phyloP scores from a whole-genome alignment of 768 basidiomycete genomes.

The Calocybe cyanea region DNA sequence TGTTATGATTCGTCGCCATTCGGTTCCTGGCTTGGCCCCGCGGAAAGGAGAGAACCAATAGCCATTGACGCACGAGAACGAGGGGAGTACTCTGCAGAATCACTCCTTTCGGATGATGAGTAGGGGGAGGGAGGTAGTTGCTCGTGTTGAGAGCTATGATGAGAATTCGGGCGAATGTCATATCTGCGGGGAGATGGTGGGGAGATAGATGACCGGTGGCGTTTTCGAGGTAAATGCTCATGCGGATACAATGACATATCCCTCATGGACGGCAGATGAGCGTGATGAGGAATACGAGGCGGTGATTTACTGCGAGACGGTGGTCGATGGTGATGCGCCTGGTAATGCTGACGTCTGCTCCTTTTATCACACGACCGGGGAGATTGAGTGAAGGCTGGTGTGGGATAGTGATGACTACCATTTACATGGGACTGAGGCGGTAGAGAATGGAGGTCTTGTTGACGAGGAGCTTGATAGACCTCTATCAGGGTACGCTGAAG shows the following conservation, averaged over 20 bases:
- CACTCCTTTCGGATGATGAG: conserved; percentile 62
- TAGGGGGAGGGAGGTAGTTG: conserved; percentile 72
- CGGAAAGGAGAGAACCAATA: conserved; percentile 68
- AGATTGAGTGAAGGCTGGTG: conserved; percentile 34
- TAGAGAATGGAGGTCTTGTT: conserved; percentile 14
- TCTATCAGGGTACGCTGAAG: conserved; percentile 73
- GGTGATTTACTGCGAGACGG: conserved; percentile 39
- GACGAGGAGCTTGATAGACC: conserved; percentile 37
- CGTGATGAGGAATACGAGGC: conserved; percentile 22
- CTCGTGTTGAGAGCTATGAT: conserved; percentile 26
- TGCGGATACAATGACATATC: conserved; percentile 31
- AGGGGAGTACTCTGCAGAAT: conserved; percentile 67
- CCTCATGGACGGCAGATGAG: conserved; percentile 29
- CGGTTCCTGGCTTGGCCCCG: conserved; percentile 36
- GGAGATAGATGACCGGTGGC: conserved; percentile 58
- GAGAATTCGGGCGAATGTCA: conserved; percentile 36
- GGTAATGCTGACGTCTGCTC: conserved; percentile 30
- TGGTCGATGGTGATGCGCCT: conserved; percentile 17
- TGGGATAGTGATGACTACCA: conserved; percentile 35
- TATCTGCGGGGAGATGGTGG: conserved; percentile 42
- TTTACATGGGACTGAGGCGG: conserved; percentile 23
- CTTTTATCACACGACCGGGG: conserved; percentile 31
- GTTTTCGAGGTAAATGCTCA: conserved; percentile 52
- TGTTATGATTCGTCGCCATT: conserved; percentile 28
- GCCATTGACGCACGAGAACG: conserved; percentile 74